Percentiles rank a stretch among this genome's conserved stretches.
Conservation (phyloP, 352 stramenopile genomes). For the Pythium monospermum region DNA sequence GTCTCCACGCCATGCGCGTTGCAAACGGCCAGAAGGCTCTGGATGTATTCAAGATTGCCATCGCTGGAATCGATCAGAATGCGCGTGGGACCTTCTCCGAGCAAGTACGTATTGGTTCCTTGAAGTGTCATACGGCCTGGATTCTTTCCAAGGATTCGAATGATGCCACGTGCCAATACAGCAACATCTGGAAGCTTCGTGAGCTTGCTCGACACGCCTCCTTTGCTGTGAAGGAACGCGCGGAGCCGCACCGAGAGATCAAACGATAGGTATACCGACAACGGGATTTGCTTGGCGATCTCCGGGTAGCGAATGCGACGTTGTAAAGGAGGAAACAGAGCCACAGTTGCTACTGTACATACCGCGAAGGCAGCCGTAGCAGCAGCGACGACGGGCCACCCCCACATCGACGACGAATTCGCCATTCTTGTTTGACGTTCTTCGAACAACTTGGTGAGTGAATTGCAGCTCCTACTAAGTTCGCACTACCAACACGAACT, state of each 20-base stretch:
- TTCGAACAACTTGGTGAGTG: background rate
- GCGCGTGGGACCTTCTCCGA: constrained; percentile 55
- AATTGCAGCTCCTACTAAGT: background rate
- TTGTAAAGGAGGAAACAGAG: constrained; percentile 13
- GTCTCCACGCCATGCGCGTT: constrained; percentile 31
- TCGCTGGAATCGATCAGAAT: constrained; percentile 81
- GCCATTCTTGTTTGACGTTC: constrained; percentile 1
- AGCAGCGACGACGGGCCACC: constrained; percentile 2
- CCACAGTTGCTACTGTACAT: constrained; percentile 1
- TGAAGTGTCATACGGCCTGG: constrained; percentile 85
- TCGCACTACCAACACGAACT: constrained; percentile 3
- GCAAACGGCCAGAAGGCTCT: constrained; percentile 38
- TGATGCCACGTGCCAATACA: constrained; percentile 37
- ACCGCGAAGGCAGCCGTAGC: background rate
- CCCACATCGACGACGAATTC: background rate
- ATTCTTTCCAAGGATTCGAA: constrained; percentile 81
- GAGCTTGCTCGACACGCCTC: constrained; percentile 36
- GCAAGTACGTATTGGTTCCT: constrained; percentile 89
- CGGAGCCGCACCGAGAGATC: constrained; percentile 36
- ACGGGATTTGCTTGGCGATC: constrained; percentile 22
- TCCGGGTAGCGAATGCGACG: constrained; percentile 3
- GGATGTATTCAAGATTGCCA: constrained; percentile 53
- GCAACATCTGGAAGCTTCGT: constrained; percentile 36
- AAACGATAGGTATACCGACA: constrained; percentile 36
- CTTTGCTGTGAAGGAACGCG: constrained; percentile 35